Conservation (phyloP, 129 eudicot genomes). For the Silybum marianum region DNA sequence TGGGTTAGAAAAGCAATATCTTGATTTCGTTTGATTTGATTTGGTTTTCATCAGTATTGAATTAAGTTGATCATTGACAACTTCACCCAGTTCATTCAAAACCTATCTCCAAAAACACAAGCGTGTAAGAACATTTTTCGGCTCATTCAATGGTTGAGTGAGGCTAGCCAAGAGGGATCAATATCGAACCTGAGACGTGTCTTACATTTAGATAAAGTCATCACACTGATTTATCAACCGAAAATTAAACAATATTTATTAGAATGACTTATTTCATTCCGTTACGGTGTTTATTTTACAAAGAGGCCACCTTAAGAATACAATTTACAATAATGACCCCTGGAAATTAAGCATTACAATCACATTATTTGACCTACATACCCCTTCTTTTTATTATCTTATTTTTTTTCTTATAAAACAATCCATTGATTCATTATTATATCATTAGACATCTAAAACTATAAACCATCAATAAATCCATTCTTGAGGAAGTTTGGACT, state of each 20-base stretch:
- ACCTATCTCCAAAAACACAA: no score
- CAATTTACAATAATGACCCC: conserved; percentile 30
- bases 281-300: conserved; percentile 22
- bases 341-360: conserved; percentile 18
- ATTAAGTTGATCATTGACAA: no score
- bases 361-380: conserved; percentile 4
- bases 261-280: conserved; percentile 24
- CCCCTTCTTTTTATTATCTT: background rate
- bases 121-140: no score
- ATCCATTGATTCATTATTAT: conserved; percentile 8
- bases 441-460: background rate
- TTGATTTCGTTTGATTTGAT: no score
- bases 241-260: background rate
- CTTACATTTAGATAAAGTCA: no score
- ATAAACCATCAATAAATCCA: conserved; percentile 51
- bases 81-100: no score
- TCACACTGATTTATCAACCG: no score
- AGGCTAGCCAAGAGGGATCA: no score
- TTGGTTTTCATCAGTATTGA: no score
- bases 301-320: conserved; percentile 19
- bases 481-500: conserved; percentile 52
- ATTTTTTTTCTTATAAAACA: conserved; percentile 9
- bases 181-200: no score
- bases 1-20: no score
- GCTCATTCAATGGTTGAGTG: no score